phyloP scores from a whole-genome alignment of 345 rosid species.

The Nephelium lappaceum region DNA sequence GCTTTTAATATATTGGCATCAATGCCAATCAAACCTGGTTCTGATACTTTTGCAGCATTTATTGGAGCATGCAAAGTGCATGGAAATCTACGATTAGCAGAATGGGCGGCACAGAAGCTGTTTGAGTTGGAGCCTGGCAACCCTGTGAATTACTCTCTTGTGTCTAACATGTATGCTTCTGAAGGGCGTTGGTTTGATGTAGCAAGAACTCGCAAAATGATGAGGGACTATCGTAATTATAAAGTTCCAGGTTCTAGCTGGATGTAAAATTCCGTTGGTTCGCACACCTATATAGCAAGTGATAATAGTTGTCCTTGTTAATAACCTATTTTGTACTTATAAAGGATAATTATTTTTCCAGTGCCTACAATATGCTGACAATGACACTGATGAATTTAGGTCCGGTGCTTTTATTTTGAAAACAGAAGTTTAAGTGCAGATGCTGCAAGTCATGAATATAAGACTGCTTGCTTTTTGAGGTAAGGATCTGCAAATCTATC shows the following conservation, averaged over 20 bases:
- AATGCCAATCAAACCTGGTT: constrained; percentile 38
- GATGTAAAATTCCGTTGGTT: constrained; percentile 32
- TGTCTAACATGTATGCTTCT: constrained; percentile 62
- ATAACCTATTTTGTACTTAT: constrained; percentile 12
- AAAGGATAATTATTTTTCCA: too few relatives aligned
- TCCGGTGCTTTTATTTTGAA: neutral
- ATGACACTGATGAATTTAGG: constrained; percentile 13
- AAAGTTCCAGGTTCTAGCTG: constrained; percentile 73
- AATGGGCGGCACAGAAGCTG: constrained; percentile 61
- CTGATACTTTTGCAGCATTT: constrained; percentile 60
- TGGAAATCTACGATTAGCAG: constrained; percentile 42
- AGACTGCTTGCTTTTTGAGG: neutral
- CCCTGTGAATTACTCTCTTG: constrained; percentile 58
- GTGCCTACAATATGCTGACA: neutral
- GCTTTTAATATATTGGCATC: constrained; percentile 53
- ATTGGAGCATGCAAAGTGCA: constrained; percentile 63
- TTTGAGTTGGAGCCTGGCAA: constrained; percentile 51
- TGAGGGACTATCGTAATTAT: constrained; percentile 46
- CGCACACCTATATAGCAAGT: constrained; percentile 29
- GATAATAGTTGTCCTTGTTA: constrained; percentile 32
- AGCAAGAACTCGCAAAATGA: constrained; percentile 45
- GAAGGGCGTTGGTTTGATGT: constrained; percentile 64
- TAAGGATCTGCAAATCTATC: neutral
- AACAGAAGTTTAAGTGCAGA: neutral
- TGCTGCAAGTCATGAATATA: neutral